Base-by-base conservation (phyloP, 805 yeast species). In the Martiniozyma abietophila region DNA sequence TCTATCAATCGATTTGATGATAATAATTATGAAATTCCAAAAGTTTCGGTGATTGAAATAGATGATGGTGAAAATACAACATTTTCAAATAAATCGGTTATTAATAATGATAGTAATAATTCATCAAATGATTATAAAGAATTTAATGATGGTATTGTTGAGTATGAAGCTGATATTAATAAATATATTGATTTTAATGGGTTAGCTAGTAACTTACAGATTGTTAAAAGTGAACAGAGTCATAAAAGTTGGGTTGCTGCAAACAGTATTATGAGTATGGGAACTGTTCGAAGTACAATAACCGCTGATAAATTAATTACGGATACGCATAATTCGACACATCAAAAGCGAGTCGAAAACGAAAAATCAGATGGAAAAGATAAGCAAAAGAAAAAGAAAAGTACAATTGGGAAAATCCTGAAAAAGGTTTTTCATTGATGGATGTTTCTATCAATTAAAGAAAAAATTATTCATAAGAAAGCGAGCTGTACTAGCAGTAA, bases 371-470 rank as follows among this genome's bases (percentile, higher is more conserved):
- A n/a, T n/a, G n/a, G n/a, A n/a, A n/a, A n/a, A n/a, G n/a, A n/a
- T n/a, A n/a, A n/a, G n/a, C 27, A 14, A 17, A 33, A 17, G 19
- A 26, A 18, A 27, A 26, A 27, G 15, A 27, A 15, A 12, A 24
- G 18, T 18, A 14, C 18, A 5, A 28, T 33, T 27, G 31, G 31
- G n/a, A 27, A 23, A 9, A 19, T 33, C 7, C 22, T 33, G 7
- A 33, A 33, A 19, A 33, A 33, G 20, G 31, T 33, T 14, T 33
- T 33, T 14, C 27, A 33, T 23, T 31, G 16, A 15, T 6, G 16
- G 17, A 8, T 11, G 18, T 14, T 28, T 28, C n/a, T 10, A 16
- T 17, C 10, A 18, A 17, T 17, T 12, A 27, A 18, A 29, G 10
- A 16, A 8, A 17, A 10, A 14, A 8, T 14, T 17, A 17, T 19